A percentile compares a stretch with the other conserved stretches of the same genome.
Evolutionary conservation across 1,284 basidiomycete genomes (phyloP).

Genomic region (Puccinia coronata): DNA sequence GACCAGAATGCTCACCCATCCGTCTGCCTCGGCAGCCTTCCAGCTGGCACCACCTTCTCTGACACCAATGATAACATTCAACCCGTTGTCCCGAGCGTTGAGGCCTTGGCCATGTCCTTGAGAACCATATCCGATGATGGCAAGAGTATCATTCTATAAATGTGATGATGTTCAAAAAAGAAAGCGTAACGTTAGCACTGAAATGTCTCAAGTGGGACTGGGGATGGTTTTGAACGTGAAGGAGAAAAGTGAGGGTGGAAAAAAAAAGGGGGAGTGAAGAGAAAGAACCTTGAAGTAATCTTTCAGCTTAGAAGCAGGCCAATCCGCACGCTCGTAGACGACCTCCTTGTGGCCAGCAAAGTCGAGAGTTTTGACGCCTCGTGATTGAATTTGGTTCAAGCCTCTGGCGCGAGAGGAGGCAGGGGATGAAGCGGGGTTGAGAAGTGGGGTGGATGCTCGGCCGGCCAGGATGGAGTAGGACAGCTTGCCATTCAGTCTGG

Average conservation of each 20-base stretch:
- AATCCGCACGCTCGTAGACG: conserved; percentile 97
- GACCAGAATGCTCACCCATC: conserved; percentile 86
- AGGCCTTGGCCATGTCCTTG: conserved; percentile 97
- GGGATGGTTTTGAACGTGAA: no score
- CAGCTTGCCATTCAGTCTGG: not conserved
- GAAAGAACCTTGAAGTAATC: conserved; percentile 63
- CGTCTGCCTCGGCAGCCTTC: conserved; percentile 93
- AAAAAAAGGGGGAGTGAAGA: not conserved
- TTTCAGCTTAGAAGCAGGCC: conserved; percentile 95
- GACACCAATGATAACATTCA: conserved; percentile 98
- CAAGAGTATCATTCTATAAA: conserved; percentile 97
- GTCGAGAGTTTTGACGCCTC: conserved; percentile 92
- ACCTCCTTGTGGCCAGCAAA: conserved; percentile 94
- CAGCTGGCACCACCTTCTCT: conserved; percentile 94
- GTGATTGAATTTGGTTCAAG: conserved; percentile 50
- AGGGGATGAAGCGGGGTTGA: not conserved
- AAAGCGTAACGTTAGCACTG: conserved; percentile 12
- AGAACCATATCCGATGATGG: conserved; percentile 98
- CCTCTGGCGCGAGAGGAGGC: not conserved
- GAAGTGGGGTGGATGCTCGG: not conserved
- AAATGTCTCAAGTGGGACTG: no score
- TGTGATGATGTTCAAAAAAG: no score
- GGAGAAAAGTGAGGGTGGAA: no score
- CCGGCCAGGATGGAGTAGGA: conserved; percentile 23
- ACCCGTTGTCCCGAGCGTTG: conserved; percentile 97